Base-by-base conservation (phyloP, 192 early-diverging fungal species). In the Coemansia nantahalensis region DNA sequence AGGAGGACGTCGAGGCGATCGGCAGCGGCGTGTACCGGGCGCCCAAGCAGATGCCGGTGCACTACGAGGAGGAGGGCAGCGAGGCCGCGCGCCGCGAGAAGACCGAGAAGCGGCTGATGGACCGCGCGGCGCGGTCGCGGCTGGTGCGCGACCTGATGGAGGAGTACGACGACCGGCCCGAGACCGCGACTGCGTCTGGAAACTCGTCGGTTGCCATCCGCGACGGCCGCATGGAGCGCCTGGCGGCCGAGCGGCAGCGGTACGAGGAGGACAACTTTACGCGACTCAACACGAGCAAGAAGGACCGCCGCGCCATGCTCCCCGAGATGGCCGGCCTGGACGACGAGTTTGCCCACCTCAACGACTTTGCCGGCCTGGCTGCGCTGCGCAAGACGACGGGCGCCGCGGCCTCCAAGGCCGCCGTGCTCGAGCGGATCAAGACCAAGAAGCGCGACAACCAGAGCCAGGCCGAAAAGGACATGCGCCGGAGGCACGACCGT, bases 191-290 rank as follows among this genome's bases (percentile, higher is more conserved):
- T 17, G 80, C 84, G 0, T 72, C 81, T n/a, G 90, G 90, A 43
- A 85, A 90, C 59, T 79, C 82, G 40, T 79, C 82, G 2, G 83
- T 82, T 23, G 82, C 78, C 10, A 75, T 82, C 39, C 72, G 19
- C 14, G 67, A 82, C 26, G 72, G 71, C 30, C 76, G 66, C 17
- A 62, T 84, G 43, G 83, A 89, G 59, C 58, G 69, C 26, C 49
- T 80, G 45, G 77, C 82, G 14, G 70, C 72, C 10, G 88, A 93
- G 54, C 79, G 83, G 30, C 68, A 80, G 42, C 54, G 76, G 18
- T 94, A 88, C 59, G 94, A 96, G 62, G 94, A 96, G 55, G 87
- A 91, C 17, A 92, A 93, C 70, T 93, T 92, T 68, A 82, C 84
- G 28, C 82, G 94, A 43, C 62, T 92, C 37, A 68, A 72, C 36